Base-by-base conservation (phyloP, 805 yeast genomes). In the Kluyveromyces starmeri region DNA sequence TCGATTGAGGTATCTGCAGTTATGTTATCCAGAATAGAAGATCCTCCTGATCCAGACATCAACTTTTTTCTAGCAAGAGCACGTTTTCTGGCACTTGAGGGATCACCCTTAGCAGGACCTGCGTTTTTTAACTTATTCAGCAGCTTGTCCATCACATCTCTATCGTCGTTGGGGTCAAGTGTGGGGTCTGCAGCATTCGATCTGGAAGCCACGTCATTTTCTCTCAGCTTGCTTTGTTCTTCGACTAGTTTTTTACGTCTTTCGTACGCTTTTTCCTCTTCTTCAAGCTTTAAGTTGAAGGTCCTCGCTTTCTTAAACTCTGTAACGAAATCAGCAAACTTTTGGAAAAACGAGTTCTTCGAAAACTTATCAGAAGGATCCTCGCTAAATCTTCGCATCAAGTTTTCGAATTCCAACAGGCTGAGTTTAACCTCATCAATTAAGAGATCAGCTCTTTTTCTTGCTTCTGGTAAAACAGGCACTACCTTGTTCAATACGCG, bases 311-410 rank as follows among this genome's bases (percentile, higher is more conserved):
- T 78, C 53, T 80, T 75, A 60, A 81, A 94, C 48, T 84, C 94
- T 24, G 63, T 64, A 2, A 83, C 72, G 55, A 92, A 92, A 34
- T 75, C 72, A n/a, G 81, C 70, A 58, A 92, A 82, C 54, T 84
- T 83, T 41, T 64, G 68, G 52, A 89, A 84, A 48, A 92, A 89
- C 0, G 76, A 61, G 40, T 73, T 71, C 35, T 79, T 71, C 12
- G 88, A 72, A 44, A 67, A 65, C 24, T 71, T 63, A 55, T 89
- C 96, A 7, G 55, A 59, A 1, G 82, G 68, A 53, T 84, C 94
- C 58, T 92, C 98, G n/a, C 96, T 97, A 53, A 83, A 92, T 46
- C 72, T 76, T 42, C 69, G 69, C 94, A 92, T 80, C 42, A 86
- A 64, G 21, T 70, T 66, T 35, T 74, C 73, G 51, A 82, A 83